Percentiles rank a stretch among this genome's conserved stretches.
Evolutionary conservation across 2,329 filamentous ascomycete species (phyloP).

Genomic region (Xylaria digitata): DNA sequence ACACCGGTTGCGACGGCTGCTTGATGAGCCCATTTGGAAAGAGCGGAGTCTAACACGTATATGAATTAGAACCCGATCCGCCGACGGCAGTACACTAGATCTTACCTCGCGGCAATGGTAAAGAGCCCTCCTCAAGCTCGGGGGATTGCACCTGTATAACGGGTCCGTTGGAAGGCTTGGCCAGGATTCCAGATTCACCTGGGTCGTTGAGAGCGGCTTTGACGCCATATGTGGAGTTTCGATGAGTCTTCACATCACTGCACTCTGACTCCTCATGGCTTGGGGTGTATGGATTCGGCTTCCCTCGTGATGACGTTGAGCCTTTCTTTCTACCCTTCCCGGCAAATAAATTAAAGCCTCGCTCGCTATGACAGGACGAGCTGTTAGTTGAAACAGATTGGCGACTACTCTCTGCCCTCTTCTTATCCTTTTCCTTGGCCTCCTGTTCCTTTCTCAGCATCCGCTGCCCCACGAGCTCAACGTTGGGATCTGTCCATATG

Average conservation of each 20-base stretch:
- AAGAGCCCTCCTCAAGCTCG: slow-evolving; percentile 39
- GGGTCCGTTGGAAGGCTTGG: slow-evolving; percentile 38
- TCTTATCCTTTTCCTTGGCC: slow-evolving; percentile 51
- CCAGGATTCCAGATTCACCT: slow-evolving; percentile 39
- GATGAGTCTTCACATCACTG: slow-evolving; percentile 34
- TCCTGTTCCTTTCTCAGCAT: slow-evolving; percentile 61
- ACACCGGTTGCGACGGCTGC: slow-evolving; percentile 50
- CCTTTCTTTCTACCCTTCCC: slow-evolving; percentile 54
- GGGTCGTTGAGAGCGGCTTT: slow-evolving; percentile 42
- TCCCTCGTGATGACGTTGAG: slow-evolving; percentile 40
- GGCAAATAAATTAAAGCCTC: slow-evolving; percentile 59
- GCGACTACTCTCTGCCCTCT: slow-evolving; percentile 46
- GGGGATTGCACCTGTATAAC: slow-evolving; percentile 38
- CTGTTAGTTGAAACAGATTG: slow-evolving; percentile 58
- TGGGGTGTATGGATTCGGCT: slow-evolving; percentile 19
- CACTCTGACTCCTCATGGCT: slow-evolving; percentile 15
- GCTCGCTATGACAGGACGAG: slow-evolving; percentile 56
- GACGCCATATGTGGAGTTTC: slow-evolving; percentile 44
- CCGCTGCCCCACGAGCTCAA: slow-evolving; percentile 65
- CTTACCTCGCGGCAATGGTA: slow-evolving; percentile 53
- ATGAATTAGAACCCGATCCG: slow-evolving; percentile 6
- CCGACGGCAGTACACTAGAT: background rate
- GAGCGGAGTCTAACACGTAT: slow-evolving; percentile 54
- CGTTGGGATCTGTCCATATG: slow-evolving; percentile 66
- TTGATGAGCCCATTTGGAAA: slow-evolving; percentile 58